Conservation (phyloP, 2,329 filamentous ascomycete species). For the Seiridium unicorne region DNA sequence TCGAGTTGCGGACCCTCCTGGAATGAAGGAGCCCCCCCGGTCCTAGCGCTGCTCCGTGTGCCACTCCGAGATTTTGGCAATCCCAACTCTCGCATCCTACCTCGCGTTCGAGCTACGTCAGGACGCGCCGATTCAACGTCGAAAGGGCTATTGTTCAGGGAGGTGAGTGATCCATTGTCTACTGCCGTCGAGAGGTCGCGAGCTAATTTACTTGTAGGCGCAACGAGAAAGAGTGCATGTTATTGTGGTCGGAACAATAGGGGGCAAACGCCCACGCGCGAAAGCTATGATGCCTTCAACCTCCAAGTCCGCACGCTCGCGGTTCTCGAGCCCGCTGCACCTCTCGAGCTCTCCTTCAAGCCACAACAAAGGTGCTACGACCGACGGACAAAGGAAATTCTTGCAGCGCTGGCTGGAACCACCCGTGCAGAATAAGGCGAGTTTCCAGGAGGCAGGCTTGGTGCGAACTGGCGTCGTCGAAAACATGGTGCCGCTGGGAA, state of each 20-base stretch:
- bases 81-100: slow-evolving; percentile 3
- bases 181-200: neutral
- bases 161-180: neutral
- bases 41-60: slow-evolving; percentile 7
- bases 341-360: slow-evolving; percentile 34
- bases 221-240: slow-evolving; percentile 6
- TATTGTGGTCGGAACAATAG: slow-evolving; percentile 4
- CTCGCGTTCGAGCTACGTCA: slow-evolving; percentile 4
- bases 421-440: slow-evolving; percentile 59
- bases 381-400: slow-evolving; percentile 42
- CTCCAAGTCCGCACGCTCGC: slow-evolving; percentile 41
- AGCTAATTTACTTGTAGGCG: slow-evolving; percentile 1
- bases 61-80: slow-evolving; percentile 7
- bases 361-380: slow-evolving; percentile 20
- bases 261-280: slow-evolving; percentile 5
- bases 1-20: slow-evolving; percentile 6
- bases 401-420: slow-evolving; percentile 61
- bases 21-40: slow-evolving; percentile 5
- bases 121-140: slow-evolving; percentile 5
- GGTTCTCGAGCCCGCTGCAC: slow-evolving; percentile 51
- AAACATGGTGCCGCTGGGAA: slow-evolving; percentile 80
- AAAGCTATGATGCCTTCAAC: slow-evolving; percentile 21
- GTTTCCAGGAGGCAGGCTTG: slow-evolving; percentile 76
- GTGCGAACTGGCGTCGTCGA: slow-evolving; percentile 74
- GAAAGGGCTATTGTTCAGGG: neutral